Base-by-base conservation (phyloP, 2,329 filamentous ascomycete genomes). In the Triangularia setosa region DNA sequence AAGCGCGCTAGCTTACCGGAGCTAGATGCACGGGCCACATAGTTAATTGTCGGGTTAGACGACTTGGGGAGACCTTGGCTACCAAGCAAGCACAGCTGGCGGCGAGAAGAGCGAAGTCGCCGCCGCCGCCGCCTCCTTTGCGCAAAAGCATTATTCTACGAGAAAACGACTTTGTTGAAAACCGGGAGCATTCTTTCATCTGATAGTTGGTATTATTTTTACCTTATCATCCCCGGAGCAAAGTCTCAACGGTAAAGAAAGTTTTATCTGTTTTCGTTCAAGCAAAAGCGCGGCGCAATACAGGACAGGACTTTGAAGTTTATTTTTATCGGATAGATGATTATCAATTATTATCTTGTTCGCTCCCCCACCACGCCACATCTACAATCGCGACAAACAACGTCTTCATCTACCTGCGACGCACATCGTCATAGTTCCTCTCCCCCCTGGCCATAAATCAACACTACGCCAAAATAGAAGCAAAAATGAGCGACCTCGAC, bases 401-500 rank as follows among this genome's bases (percentile, higher is more conserved):
- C 35, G n/a, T n/a, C n/a, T n/a, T n/a, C n/a, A n/a, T 30, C 27
- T 30, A 6, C 11, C 11, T 30, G 4, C n/a, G n/a, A n/a, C n/a
- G n/a, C n/a, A n/a, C n/a, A n/a, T n/a, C n/a, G n/a, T n/a, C n/a
- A n/a, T n/a, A n/a, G n/a, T n/a, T n/a, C n/a, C n/a, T 9, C 30
- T 35, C 30, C 30, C 30, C 11, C 30, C 8, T 28, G 27, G 27
- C 27, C 27, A 33, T 33, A 33, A n/a, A n/a, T n/a, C 5, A 8
- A 12, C 30, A 33, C 11, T 33, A n/a, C n/a, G n/a, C n/a, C n/a
- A n/a, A n/a, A 6, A 9, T 33, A 33, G 6, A 33, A 40, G 6
- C 2, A 5, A 75, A 72, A 62, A 97, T 97, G 90, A 97, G 93
- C 79, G 93, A 98, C 78, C 86, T 98, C 73, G 95, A 98, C 81